These are phyloP conservation scores for Cercis canadensis DNA, from an alignment of 306 rosid species.

Conservation along the genomic window DNA sequence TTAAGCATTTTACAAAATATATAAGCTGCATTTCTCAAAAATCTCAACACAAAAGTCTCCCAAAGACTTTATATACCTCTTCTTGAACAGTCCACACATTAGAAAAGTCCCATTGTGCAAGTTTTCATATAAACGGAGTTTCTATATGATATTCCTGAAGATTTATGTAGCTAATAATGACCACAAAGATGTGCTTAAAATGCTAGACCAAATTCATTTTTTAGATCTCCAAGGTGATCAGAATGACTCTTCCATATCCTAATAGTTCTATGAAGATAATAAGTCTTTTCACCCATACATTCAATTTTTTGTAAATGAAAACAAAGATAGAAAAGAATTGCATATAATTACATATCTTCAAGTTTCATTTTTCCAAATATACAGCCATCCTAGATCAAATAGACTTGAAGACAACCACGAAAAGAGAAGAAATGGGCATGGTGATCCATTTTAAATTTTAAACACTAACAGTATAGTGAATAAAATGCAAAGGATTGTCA, in stretches of 20 bases:
- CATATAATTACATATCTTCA: not conserved
- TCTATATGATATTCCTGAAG: not conserved
- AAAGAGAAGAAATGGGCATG: not conserved
- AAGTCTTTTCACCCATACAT: not conserved
- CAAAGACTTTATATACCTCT: not conserved
- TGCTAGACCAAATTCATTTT: not conserved
- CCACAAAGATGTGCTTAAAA: not conserved
- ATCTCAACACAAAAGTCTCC: not conserved
- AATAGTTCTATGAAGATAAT: too few relatives aligned
- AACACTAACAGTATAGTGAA: not conserved
- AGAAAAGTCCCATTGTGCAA: not conserved
- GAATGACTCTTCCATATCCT: not conserved
- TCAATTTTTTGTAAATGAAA: too few relatives aligned
- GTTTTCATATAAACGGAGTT: not conserved
- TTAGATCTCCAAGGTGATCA: not conserved
- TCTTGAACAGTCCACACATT: not conserved
- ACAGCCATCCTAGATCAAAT: not conserved
- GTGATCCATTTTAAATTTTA: not conserved
- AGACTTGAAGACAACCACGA: not conserved
- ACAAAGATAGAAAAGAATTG: not conserved
- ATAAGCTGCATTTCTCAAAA: not conserved
- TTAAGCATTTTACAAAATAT: not conserved
- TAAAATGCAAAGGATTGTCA: not conserved
- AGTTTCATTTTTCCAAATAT: too few relatives aligned
- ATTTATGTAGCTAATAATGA: not conserved